phyloP scores from a whole-genome alignment of 495 filamentous ascomycete species.

The Penicillium flavigenum region DNA sequence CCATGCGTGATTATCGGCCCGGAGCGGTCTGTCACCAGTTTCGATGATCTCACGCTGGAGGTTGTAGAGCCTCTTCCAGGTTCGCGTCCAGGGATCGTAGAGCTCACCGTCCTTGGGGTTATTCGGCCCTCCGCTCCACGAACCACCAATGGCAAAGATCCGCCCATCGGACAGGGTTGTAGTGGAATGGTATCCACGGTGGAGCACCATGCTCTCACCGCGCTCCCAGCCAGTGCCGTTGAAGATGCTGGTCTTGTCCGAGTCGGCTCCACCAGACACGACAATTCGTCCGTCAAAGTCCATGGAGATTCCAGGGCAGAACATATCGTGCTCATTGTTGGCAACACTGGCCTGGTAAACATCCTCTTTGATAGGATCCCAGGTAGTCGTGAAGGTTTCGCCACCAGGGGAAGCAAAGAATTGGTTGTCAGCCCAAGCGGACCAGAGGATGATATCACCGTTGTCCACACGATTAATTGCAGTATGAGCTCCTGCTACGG shows the following conservation, averaged over 20 bases:
- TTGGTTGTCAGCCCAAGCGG: conserved; percentile 36
- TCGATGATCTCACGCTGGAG: too few relatives aligned
- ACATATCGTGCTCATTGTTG: conserved; percentile 59
- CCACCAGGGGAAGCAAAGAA: conserved; percentile 35
- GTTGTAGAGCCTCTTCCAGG: too few relatives aligned
- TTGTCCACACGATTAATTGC: too few relatives aligned
- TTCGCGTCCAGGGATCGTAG: conserved; percentile 35
- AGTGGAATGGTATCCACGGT: conserved; percentile 58
- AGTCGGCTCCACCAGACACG: conserved; percentile 51
- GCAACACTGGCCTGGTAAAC: conserved; percentile 38
- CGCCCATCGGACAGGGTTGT: conserved; percentile 54
- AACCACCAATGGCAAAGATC: conserved; percentile 61
- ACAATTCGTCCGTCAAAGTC: conserved; percentile 52
- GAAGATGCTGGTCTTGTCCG: conserved; percentile 47
- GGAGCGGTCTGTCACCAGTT: background rate
- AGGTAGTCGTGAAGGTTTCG: conserved; percentile 30
- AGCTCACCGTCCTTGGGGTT: conserved; percentile 54
- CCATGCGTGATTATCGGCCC: conserved; percentile 45
- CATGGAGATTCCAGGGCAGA: conserved; percentile 58
- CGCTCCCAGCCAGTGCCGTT: conserved; percentile 27
- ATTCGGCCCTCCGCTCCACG: conserved; percentile 46
- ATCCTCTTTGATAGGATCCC: conserved; percentile 15
- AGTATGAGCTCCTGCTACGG: conserved; percentile 25
- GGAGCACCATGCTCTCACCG: conserved; percentile 45
- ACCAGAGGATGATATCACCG: conserved; percentile 29